A percentile compares a stretch with the other conserved stretches of the same genome.
Evolutionary conservation across 1,284 basidiomycete species (phyloP).

Genomic region (Erythrobasidium hasegawianum): DNA sequence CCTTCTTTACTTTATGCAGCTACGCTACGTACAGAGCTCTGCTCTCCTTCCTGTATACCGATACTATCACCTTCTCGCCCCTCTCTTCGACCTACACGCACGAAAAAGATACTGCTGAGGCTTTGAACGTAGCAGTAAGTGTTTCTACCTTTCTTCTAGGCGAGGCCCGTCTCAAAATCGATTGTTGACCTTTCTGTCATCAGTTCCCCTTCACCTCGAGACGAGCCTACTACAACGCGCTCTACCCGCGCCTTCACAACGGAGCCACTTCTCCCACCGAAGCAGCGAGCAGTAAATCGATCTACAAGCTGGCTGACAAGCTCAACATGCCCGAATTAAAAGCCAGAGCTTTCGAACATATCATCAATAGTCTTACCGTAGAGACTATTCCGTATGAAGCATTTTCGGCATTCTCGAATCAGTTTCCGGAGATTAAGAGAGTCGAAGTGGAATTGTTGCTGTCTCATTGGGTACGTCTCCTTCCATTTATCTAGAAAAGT

Average conservation of each 20-base stretch:
- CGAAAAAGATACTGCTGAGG: constrained; percentile 39
- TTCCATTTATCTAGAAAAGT: too few species aligned
- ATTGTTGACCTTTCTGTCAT: too few species aligned
- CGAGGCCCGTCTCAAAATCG: too few species aligned
- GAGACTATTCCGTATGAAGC: constrained; percentile 35
- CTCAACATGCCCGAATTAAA: constrained; percentile 45
- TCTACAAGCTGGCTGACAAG: constrained; percentile 47
- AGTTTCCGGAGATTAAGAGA: constrained; percentile 32
- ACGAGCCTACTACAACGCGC: not conserved
- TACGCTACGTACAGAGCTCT: constrained; percentile 50
- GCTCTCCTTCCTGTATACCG: constrained; percentile 50
- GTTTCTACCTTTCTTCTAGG: not conserved
- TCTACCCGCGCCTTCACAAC: constrained; percentile 4
- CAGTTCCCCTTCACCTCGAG: constrained; percentile 38
- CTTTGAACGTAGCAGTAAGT: constrained; percentile 14
- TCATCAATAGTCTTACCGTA: constrained; percentile 30
- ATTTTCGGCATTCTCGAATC: constrained; percentile 34
- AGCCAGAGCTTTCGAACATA: constrained; percentile 43
- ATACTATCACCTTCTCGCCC: constrained; percentile 45
- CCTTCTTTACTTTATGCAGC: not conserved
- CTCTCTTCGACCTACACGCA: constrained; percentile 45
- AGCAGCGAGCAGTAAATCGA: constrained; percentile 41
- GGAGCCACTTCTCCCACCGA: not conserved
- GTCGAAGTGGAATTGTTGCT: constrained; percentile 31
- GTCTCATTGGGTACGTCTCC: constrained; percentile 32